Percentiles rank a stretch among this genome's conserved stretches.
Evolutionary conservation across 2,329 filamentous ascomycete genomes (phyloP).

Genomic region (Cylindrodendrum hubeiense): DNA sequence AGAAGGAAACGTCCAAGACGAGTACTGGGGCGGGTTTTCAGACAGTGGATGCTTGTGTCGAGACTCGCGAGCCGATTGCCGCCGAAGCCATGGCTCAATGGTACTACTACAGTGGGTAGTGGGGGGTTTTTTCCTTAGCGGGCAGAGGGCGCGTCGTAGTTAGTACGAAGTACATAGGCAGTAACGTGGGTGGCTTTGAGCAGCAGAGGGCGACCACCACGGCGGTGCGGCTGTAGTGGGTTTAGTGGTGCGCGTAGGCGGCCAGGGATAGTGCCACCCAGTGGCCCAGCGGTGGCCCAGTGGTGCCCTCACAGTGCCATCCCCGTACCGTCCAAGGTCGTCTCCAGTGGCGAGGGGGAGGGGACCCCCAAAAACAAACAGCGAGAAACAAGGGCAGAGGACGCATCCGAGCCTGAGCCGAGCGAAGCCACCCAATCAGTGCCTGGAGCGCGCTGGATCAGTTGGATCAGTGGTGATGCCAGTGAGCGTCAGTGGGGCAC

Average conservation of each 20-base stretch:
- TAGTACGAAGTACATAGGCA: not conserved
- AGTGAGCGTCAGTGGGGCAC: conserved; percentile 11
- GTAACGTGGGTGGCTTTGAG: not conserved
- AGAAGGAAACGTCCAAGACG: conserved; percentile 34
- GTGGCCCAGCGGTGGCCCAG: not conserved
- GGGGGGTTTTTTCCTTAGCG: conserved; percentile 8
- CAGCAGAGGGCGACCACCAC: conserved; percentile 3
- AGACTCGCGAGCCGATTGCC: conserved; percentile 40
- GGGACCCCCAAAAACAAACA: not conserved
- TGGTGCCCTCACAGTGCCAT: conserved; percentile 5
- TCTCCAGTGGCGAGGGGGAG: not conserved
- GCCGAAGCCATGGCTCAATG: conserved; percentile 42
- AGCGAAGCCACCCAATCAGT: conserved; percentile 10
- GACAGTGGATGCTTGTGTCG: conserved; percentile 39
- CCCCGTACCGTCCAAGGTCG: not conserved
- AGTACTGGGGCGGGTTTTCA: conserved; percentile 40
- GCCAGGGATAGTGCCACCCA: conserved; percentile 2
- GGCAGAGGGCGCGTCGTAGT: conserved; percentile 8
- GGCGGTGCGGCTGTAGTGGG: conserved; percentile 9
- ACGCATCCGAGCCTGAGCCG: not conserved
- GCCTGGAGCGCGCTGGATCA: not conserved
- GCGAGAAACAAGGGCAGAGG: not conserved
- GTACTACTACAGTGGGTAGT: conserved; percentile 27
- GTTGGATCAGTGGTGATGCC: not conserved
- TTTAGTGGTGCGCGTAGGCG: conserved; percentile 19